These are phyloP conservation scores for Quercus cerris DNA, from an alignment of 306 rosid species.

Conservation along the genomic window DNA sequence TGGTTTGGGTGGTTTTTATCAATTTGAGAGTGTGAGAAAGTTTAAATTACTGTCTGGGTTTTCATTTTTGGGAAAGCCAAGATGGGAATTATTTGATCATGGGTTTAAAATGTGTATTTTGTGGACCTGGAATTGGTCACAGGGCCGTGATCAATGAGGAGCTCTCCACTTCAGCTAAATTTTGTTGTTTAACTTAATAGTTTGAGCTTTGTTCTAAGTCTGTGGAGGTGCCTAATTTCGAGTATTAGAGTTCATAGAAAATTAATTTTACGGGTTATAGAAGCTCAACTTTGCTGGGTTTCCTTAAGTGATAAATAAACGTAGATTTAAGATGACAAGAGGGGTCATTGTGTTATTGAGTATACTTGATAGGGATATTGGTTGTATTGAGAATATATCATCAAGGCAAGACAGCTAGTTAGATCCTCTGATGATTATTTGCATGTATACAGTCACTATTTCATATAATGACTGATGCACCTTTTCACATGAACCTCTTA, in stretches of 20 bases:
- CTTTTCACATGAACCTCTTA: background rate
- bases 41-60: background rate
- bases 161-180: background rate
- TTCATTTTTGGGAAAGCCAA: constrained; percentile 1
- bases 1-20: background rate
- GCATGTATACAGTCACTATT: too few species aligned
- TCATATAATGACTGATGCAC: background rate
- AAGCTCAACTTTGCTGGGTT: background rate
- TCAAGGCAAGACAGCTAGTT: background rate
- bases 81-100: background rate
- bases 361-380: background rate
- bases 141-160: background rate
- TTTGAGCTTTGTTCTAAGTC: background rate
- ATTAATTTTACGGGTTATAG: background rate
- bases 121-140: background rate
- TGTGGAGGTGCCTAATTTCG: background rate
- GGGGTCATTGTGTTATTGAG: background rate
- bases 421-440: background rate
- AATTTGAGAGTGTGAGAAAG: background rate
- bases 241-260: background rate
- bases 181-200: background rate
- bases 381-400: background rate
- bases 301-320: background rate
- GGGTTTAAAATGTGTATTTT: background rate
- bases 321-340: background rate